phyloP scores from a whole-genome alignment of 1,139 yeast genomes.

The Magnusiomyces fungicola region DNA sequence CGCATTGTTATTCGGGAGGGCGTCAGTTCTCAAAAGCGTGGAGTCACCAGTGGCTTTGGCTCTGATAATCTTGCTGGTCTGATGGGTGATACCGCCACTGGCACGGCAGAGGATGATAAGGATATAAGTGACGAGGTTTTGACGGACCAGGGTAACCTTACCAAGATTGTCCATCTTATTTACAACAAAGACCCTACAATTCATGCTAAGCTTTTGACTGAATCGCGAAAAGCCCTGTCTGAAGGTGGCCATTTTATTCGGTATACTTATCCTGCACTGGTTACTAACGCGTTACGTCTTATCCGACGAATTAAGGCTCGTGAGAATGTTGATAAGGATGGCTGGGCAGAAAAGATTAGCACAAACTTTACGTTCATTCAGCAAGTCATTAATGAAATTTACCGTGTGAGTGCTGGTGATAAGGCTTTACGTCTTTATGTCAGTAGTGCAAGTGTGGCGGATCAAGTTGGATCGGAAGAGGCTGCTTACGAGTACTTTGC shows the following conservation, averaged over 20 bases:
- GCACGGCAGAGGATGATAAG: conserved; percentile 15
- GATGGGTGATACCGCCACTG: conserved; percentile 11
- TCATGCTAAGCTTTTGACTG: conserved; percentile 50
- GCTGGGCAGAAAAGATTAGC: conserved; percentile 33
- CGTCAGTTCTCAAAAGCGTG: conserved; percentile 14
- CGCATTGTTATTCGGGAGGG: conserved; percentile 31
- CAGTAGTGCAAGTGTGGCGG: conserved; percentile 54
- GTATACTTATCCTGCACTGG: conserved; percentile 69
- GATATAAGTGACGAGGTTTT: conserved; percentile 29
- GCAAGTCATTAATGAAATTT: conserved; percentile 63
- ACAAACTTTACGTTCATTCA: conserved; percentile 66
- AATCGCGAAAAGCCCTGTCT: conserved; percentile 47
- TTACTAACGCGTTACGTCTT: conserved; percentile 51
- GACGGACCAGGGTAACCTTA: conserved; percentile 58
- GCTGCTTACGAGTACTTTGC: conserved; percentile 85
- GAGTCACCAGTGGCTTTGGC: conserved; percentile 17
- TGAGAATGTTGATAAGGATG: conserved; percentile 25
- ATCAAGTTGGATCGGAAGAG: conserved; percentile 56
- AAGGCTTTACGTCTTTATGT: conserved; percentile 43
- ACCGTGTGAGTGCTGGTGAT: conserved; percentile 46
- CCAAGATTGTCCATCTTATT: conserved; percentile 62
- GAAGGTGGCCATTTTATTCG: conserved; percentile 45
- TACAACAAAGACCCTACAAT: conserved; percentile 44
- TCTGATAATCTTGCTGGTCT: conserved; percentile 12
- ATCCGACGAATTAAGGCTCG: conserved; percentile 41